A percentile compares a stretch with the other conserved stretches of the same genome.
phyloP scores from a whole-genome alignment of 108 stramenopile species.

The Conticribra guillardii region DNA sequence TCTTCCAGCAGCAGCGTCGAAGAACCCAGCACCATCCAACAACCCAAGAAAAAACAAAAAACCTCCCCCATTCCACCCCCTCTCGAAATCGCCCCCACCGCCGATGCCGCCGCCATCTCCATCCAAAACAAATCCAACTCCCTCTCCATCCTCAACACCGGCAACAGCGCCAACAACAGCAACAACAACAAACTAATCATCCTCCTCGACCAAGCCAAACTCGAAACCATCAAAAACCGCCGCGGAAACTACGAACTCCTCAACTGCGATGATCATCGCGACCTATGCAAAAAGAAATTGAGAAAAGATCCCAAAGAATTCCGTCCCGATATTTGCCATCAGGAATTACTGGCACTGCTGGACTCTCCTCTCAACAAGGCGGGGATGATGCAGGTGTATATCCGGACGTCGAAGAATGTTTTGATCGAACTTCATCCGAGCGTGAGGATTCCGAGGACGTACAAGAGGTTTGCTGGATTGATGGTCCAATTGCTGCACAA shows the following conservation, averaged over 20 bases:
- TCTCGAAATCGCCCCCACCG: constrained; percentile 62
- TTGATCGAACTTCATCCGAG: constrained; percentile 96
- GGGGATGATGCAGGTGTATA: constrained; percentile 91
- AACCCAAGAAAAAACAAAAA: constrained; percentile 49
- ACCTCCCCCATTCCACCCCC: constrained; percentile 44
- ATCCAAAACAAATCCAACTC: constrained; percentile 35
- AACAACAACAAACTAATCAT: constrained; percentile 63
- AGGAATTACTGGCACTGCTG: constrained; percentile 94
- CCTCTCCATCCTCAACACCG: constrained; percentile 25
- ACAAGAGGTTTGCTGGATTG: constrained; percentile 92
- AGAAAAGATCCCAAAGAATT: constrained; percentile 91
- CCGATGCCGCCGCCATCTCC: constrained; percentile 34
- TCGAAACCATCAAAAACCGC: constrained; percentile 97
- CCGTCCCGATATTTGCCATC: constrained; percentile 98
- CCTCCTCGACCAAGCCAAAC: constrained; percentile 91
- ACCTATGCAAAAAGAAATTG: constrained; percentile 89
- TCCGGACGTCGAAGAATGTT: constrained; percentile 90
- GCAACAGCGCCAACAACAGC: constrained; percentile 23
- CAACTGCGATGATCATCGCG: constrained; percentile 98
- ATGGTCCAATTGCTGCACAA: constrained; percentile 99
- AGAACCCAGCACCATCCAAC: not conserved
- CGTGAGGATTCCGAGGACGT: constrained; percentile 96
- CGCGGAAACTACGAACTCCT: constrained; percentile 94
- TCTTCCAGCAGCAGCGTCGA: constrained; percentile 11
- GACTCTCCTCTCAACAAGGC: constrained; percentile 99